These are phyloP conservation scores for Viridothelium virens DNA, from an alignment of 495 filamentous ascomycete species.

Conservation along the genomic window DNA sequence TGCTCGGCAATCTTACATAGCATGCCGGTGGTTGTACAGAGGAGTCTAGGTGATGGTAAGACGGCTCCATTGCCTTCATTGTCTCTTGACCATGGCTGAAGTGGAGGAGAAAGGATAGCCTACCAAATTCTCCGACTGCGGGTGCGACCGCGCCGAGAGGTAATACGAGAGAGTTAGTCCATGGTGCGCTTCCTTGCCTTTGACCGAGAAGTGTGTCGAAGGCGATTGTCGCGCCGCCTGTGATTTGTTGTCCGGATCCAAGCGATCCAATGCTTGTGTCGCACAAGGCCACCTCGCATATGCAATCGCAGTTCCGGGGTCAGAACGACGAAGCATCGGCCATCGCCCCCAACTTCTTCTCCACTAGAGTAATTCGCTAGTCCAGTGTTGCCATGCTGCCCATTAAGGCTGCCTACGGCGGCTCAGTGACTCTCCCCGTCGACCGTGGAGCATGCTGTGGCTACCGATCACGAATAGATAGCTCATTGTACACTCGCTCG, in stretches of 20 bases:
- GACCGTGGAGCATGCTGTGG: background rate
- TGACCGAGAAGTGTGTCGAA: background rate
- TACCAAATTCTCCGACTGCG: background rate
- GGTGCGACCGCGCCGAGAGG: background rate
- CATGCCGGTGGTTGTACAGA: background rate
- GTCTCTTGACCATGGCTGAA: conserved; percentile 9
- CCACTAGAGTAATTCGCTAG: background rate
- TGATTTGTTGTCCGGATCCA: background rate
- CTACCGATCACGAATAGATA: conserved; percentile 1
- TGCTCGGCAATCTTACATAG: conserved; percentile 11
- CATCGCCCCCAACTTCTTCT: too few relatives aligned
- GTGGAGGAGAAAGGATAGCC: conserved; percentile 1
- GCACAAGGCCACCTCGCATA: conserved; percentile 2
- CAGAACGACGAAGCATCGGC: background rate
- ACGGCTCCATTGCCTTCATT: background rate
- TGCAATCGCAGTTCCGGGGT: background rate
- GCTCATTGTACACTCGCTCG: background rate
- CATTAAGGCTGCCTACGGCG: background rate
- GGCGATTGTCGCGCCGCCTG: background rate
- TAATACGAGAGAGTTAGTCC: background rate
- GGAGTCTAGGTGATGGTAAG: conserved; percentile 3
- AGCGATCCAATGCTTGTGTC: background rate
- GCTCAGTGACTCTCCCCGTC: background rate
- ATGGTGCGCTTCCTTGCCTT: conserved; percentile 7
- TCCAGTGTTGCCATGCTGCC: background rate